Percentiles rank a stretch among this genome's conserved stretches.
These are phyloP conservation scores for Pseudogymnoascus sp. DNA, from an alignment of 2,329 filamentous ascomycete genomes.

Conservation along the genomic window DNA sequence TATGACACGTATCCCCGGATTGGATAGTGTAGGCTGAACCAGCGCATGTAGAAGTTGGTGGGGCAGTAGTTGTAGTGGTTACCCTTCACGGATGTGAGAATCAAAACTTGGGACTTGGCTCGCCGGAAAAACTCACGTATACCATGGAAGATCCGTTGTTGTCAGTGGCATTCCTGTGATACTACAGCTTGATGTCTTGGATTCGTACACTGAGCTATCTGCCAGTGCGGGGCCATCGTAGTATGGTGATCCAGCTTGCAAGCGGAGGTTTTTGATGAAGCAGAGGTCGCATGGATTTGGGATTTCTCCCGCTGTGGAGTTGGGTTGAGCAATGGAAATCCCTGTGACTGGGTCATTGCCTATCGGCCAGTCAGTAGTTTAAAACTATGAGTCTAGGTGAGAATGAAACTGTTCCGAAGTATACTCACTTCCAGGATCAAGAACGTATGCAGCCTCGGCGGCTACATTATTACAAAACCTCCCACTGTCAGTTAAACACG, in stretches of 20 bases:
- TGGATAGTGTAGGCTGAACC: neutral
- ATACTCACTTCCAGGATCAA: conserved; percentile 8
- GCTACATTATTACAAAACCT: conserved; percentile 14
- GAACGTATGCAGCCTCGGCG: conserved; percentile 11
- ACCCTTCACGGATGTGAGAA: neutral
- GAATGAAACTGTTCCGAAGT: neutral
- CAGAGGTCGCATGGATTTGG: conserved; percentile 12
- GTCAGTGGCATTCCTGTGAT: conserved; percentile 13
- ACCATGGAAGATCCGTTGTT: neutral
- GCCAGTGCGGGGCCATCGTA: conserved; percentile 13
- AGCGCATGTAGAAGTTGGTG: neutral
- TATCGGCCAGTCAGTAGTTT: neutral
- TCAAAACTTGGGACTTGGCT: neutral
- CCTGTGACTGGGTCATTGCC: neutral
- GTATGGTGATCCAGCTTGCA: conserved; percentile 14
- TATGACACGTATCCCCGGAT: neutral
- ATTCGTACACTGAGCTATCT: conserved; percentile 11
- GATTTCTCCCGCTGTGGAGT: neutral
- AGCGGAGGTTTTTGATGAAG: conserved; percentile 10
- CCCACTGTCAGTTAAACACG: conserved; percentile 14
- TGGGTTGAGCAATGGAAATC: neutral
- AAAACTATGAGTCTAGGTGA: neutral
- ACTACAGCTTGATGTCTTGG: conserved; percentile 12
- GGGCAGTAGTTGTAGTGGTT: neutral
- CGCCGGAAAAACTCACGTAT: neutral